Evolutionary conservation across 495 filamentous ascomycete species (phyloP).

Genomic region (Endocarpon pusillum): DNA sequence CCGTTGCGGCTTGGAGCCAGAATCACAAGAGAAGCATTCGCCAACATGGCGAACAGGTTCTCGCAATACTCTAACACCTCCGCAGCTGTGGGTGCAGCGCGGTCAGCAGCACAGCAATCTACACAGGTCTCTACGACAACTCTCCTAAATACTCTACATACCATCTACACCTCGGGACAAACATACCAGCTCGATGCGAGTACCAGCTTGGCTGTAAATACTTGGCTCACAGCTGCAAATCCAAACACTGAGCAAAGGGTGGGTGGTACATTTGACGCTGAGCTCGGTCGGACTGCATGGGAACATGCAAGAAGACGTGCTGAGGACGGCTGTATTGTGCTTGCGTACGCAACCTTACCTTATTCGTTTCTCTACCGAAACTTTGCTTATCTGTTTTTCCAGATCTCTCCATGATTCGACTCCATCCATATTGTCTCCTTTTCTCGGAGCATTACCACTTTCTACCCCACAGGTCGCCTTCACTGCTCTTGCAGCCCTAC

Average conservation of each 20-base stretch:
- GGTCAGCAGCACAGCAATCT: slow-evolving; percentile 44
- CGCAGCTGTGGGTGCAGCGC: slow-evolving; percentile 31
- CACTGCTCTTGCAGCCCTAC: slow-evolving; percentile 58
- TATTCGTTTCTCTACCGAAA: slow-evolving; percentile 3
- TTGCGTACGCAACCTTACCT: slow-evolving; percentile 44
- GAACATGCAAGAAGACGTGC: slow-evolving; percentile 90
- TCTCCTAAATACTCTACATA: slow-evolving; percentile 80
- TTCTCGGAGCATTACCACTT: slow-evolving; percentile 64
- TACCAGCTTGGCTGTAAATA: slow-evolving; percentile 86
- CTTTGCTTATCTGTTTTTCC: slow-evolving; percentile 6
- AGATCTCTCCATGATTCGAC: slow-evolving; percentile 80
- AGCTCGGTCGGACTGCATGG: slow-evolving; percentile 73
- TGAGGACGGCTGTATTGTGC: slow-evolving; percentile 84
- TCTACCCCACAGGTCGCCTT: slow-evolving; percentile 54
- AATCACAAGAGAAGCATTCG: slow-evolving; percentile 2
- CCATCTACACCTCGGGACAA: slow-evolving; percentile 62
- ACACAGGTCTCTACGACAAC: slow-evolving; percentile 82
- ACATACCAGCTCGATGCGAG: slow-evolving; percentile 79
- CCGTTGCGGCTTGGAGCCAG: neutral
- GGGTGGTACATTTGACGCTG: slow-evolving; percentile 65
- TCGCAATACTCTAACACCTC: slow-evolving; percentile 75
- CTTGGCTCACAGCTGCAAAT: slow-evolving; percentile 68
- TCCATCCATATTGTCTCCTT: slow-evolving; percentile 67
- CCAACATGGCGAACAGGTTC: slow-evolving; percentile 61
- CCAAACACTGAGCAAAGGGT: slow-evolving; percentile 43